Conservation (phyloP, 192 early-diverging fungal genomes). For the Entomortierella lignicola region DNA sequence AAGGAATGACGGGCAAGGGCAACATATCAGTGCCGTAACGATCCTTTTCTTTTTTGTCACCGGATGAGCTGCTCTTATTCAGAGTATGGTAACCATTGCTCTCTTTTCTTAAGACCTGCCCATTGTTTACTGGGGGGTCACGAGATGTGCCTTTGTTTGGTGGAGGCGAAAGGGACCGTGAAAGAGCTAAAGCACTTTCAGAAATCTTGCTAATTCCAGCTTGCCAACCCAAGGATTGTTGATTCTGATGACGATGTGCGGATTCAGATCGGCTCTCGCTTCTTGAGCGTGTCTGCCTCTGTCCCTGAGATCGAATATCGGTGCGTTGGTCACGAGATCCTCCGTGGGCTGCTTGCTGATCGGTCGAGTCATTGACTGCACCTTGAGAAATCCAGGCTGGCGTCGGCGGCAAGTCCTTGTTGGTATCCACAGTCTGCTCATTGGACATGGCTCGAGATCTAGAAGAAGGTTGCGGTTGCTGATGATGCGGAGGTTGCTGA, state of each 20-base stretch:
- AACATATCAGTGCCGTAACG: conserved; percentile 37
- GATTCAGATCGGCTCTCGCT: conserved; percentile 32
- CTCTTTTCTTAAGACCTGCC: not conserved
- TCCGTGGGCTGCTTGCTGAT: conserved; percentile 2
- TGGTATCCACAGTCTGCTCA: conserved; percentile 12
- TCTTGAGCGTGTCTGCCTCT: conserved; percentile 6
- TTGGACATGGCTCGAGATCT: conserved; percentile 17
- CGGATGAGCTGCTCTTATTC: not conserved
- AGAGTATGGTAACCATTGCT: not conserved
- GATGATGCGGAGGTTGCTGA: conserved; percentile 12
- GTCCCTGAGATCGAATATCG: not conserved
- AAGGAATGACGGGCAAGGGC: conserved; percentile 42
- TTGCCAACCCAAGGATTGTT: not conserved
- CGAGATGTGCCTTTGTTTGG: conserved; percentile 5
- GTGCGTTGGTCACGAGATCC: not conserved
- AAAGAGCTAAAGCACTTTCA: conserved; percentile 18
- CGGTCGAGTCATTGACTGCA: not conserved
- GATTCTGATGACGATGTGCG: not conserved
- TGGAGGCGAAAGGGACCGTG: conserved; percentile 22
- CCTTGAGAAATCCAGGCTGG: conserved; percentile 1
- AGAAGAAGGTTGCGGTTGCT: not conserved
- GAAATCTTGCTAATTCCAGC: conserved; percentile 5
- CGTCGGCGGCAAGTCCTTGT: conserved; percentile 39
- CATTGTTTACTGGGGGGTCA: conserved; percentile 13
- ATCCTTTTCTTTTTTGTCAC: conserved; percentile 8